Conservation (phyloP, 495 filamentous ascomycete genomes). For the Neurospora hispaniola region DNA sequence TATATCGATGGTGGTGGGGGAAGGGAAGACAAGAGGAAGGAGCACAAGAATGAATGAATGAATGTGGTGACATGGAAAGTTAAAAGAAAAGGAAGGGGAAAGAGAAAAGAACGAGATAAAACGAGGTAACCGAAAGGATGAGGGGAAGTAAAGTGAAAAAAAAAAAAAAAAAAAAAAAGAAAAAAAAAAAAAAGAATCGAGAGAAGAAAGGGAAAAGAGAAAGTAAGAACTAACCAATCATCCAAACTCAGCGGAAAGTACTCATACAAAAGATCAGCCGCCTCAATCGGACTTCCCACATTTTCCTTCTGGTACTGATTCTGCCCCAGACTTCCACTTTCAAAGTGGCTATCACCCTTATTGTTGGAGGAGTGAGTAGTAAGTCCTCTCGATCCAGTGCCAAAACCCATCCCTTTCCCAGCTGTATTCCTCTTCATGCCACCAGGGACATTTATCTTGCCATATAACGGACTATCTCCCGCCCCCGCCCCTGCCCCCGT, state of each 20-base stretch:
- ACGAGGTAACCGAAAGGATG: no score
- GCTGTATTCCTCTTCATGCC: no score
- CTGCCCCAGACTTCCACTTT: not conserved
- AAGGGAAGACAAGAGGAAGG: not conserved
- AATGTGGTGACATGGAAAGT: no score
- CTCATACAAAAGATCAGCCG: slow-evolving; percentile 74
- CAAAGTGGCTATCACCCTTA: slow-evolving; percentile 4
- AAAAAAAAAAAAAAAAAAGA: no score
- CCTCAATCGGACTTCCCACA: slow-evolving; percentile 51
- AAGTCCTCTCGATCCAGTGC: not conserved
- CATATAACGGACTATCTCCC: slow-evolving; percentile 20
- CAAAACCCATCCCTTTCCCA: not conserved
- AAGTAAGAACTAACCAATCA: slow-evolving; percentile 50
- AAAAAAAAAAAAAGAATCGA: not conserved
- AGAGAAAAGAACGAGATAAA: no score
- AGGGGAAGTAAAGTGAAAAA: no score
- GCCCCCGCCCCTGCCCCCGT: slow-evolving; percentile 9
- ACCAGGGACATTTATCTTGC: no score
- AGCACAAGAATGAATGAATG: no score
- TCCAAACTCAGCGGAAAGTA: slow-evolving; percentile 84
- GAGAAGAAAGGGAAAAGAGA: not conserved
- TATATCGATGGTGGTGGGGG: no score
- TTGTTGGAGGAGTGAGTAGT: no score
- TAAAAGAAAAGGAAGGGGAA: no score
- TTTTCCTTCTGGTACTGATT: slow-evolving; percentile 17